Base-by-base conservation (phyloP, 164 flowering plant genomes). In the Berberis vulgaris region DNA sequence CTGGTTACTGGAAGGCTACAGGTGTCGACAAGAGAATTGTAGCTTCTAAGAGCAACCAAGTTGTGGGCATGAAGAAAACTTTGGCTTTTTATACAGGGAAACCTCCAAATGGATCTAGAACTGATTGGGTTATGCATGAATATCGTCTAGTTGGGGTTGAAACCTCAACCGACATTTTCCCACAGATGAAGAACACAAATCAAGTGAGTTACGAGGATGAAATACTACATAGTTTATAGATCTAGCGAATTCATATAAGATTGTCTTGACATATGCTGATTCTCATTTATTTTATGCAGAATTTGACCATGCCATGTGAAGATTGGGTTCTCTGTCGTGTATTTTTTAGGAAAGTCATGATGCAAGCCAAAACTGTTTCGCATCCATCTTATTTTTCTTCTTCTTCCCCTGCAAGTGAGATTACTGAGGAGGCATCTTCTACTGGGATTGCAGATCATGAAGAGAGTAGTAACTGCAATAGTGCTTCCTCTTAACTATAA, bases 61-160 rank as follows among this genome's bases (percentile, higher is more conserved):
- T 69, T 0, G 72, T 80, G 43, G 97, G 91, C 46, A 74, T 84
- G 75, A 85, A 75, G 65, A 91, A 82, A 70, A 83, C 85, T 10
- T 69, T 84, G 6, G 96, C 83, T 39, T 91, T 85, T 67, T 79
- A 82, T 65, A 73, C 62, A 65, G 89, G 89, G 11, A 86, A 85
- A 73, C 69, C 81, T 61, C 76, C 80, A 2, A 64, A 61, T 45
- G 82, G 82, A 5, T 41, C 71, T 38, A 77, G 76, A 68, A 88
- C 93, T n/a, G 78, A 81, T 53, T 91, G 96, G 96, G 50, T 85
- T 75, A 85, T 91, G 96, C 93, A 91, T 57, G 88, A 86, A 61
- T 88, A 84, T 67, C 78, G 83, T 63, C 86, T 87, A 9, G 71
- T 73, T 49, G 70, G 47, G 40, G 63, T 65, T 55, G 76, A 10